These are phyloP conservation scores for Candida mesenterica DNA, from an alignment of 1,139 yeast species.

Conservation along the genomic window DNA sequence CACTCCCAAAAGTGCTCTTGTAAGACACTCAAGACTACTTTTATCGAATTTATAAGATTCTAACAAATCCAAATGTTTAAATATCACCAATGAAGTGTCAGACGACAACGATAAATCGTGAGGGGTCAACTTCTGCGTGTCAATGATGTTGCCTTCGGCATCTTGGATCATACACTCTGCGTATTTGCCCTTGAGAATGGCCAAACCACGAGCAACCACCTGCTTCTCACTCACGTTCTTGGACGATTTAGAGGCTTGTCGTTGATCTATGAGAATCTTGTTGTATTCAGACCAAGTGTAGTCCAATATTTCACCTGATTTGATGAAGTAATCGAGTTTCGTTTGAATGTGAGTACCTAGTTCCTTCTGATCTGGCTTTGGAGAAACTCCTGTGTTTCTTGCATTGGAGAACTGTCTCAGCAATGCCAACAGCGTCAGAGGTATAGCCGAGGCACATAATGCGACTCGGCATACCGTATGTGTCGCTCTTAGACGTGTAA, in stretches of 20 bases:
- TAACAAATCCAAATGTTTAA: slow-evolving; percentile 29
- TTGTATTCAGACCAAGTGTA: slow-evolving; percentile 18
- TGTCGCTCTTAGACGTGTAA: background rate
- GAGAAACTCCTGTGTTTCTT: slow-evolving; percentile 1
- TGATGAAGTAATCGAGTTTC: slow-evolving; percentile 27
- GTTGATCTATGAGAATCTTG: slow-evolving; percentile 7
- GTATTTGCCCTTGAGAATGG: slow-evolving; percentile 23
- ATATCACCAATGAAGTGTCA: slow-evolving; percentile 24
- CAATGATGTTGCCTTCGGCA: slow-evolving; percentile 19
- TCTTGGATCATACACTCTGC: slow-evolving; percentile 20
- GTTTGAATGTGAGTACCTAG: slow-evolving; percentile 17
- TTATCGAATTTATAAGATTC: slow-evolving; percentile 22
- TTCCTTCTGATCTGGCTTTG: slow-evolving; percentile 2
- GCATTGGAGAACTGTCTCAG: background rate
- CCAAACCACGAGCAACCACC: slow-evolving; percentile 10
- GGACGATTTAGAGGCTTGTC: background rate
- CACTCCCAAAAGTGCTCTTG: slow-evolving; percentile 55
- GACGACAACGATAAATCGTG: slow-evolving; percentile 24
- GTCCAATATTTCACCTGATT: slow-evolving; percentile 27
- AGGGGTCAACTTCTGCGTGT: slow-evolving; percentile 18
- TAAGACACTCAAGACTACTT: slow-evolving; percentile 41
- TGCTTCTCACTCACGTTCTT: slow-evolving; percentile 4
- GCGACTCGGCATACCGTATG: too few relatives aligned
- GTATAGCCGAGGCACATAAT: background rate
- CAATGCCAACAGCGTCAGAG: background rate